A percentile compares a stretch with the other conserved stretches of the same genome.
Evolutionary conservation across 2,329 filamentous ascomycete genomes (phyloP).

Genomic region (Neoscytalidium dimidiatum): DNA sequence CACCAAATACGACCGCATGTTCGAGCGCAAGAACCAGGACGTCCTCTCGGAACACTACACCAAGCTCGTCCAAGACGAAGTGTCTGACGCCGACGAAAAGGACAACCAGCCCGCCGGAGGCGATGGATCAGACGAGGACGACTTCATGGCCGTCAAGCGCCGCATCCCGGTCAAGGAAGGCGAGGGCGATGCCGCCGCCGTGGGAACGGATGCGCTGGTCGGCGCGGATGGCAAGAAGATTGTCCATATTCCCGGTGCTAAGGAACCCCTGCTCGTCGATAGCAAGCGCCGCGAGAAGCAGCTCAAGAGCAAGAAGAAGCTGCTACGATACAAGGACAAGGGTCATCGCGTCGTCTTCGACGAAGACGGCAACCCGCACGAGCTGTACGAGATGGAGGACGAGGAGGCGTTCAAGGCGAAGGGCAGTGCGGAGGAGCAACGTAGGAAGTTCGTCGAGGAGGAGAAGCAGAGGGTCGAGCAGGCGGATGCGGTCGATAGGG

Average conservation of each 20-base stretch:
- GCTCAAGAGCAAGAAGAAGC: slow-evolving; percentile 91
- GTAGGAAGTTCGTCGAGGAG: slow-evolving; percentile 73
- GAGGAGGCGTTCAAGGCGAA: slow-evolving; percentile 77
- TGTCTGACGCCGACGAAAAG: slow-evolving; percentile 36
- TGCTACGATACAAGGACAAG: slow-evolving; percentile 86
- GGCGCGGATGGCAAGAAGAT: slow-evolving; percentile 54
- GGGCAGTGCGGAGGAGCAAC: slow-evolving; percentile 75
- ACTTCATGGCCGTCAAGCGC: slow-evolving; percentile 88
- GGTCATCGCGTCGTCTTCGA: slow-evolving; percentile 87
- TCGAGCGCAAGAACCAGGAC: slow-evolving; percentile 94
- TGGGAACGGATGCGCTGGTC: slow-evolving; percentile 33
- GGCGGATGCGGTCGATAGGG: slow-evolving; percentile 83
- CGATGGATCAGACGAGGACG: slow-evolving; percentile 66
- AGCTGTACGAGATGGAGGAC: slow-evolving; percentile 84
- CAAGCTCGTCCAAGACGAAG: slow-evolving; percentile 73
- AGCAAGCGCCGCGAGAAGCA: slow-evolving; percentile 94
- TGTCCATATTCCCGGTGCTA: slow-evolving; percentile 66
- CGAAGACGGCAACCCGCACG: slow-evolving; percentile 83
- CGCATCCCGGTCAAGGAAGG: slow-evolving; percentile 68
- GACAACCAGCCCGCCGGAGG: slow-evolving; percentile 34
- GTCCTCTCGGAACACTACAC: slow-evolving; percentile 92
- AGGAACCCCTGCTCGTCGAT: slow-evolving; percentile 78
- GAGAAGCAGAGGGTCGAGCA: slow-evolving; percentile 71
- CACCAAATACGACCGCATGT: slow-evolving; percentile 98
- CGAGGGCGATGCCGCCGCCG: slow-evolving; percentile 43